Conservation (phyloP, 495 filamentous ascomycete genomes). For the Glonium stellatum region DNA sequence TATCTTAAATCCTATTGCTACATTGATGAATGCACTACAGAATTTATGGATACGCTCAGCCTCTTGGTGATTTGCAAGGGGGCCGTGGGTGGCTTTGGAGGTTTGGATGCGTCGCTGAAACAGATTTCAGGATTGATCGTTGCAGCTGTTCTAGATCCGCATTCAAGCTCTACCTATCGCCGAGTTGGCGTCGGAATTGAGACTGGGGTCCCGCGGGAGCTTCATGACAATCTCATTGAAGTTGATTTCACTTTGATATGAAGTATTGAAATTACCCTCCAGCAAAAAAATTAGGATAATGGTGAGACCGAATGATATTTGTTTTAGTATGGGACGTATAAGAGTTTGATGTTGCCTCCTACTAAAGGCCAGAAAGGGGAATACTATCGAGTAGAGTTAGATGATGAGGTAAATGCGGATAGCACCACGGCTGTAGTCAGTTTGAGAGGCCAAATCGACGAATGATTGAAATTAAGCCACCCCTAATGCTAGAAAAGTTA, state of each 20-base stretch:
- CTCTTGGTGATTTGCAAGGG: not conserved
- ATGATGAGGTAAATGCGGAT: too few relatives aligned
- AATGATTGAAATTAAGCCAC: too few relatives aligned
- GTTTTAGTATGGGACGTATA: too few relatives aligned
- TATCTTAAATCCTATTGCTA: not conserved
- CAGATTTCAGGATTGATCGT: not conserved
- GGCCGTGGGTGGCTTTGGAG: not conserved
- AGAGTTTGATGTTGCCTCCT: too few relatives aligned
- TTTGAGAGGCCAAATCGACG: too few relatives aligned
- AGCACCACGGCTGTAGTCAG: too few relatives aligned
- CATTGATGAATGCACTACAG: not conserved
- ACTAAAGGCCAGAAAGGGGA: too few relatives aligned
- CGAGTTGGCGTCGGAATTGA: not conserved
- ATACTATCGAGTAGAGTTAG: too few relatives aligned
- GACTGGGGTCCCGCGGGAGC: not conserved
- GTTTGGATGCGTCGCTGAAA: not conserved
- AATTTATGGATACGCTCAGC: not conserved
- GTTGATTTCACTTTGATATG: not conserved
- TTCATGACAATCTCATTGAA: not conserved
- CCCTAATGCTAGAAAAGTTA: too few relatives aligned
- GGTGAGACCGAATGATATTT: too few relatives aligned
- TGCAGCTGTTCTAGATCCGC: not conserved
- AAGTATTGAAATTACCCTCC: too few relatives aligned
- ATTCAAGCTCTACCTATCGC: not conserved
- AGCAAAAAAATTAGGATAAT: too few relatives aligned